Evolutionary conservation across 495 filamentous ascomycete genomes (phyloP), one percentile per base, ranked within the genome.

Genomic region (Chaetomium cochliodes): DNA sequence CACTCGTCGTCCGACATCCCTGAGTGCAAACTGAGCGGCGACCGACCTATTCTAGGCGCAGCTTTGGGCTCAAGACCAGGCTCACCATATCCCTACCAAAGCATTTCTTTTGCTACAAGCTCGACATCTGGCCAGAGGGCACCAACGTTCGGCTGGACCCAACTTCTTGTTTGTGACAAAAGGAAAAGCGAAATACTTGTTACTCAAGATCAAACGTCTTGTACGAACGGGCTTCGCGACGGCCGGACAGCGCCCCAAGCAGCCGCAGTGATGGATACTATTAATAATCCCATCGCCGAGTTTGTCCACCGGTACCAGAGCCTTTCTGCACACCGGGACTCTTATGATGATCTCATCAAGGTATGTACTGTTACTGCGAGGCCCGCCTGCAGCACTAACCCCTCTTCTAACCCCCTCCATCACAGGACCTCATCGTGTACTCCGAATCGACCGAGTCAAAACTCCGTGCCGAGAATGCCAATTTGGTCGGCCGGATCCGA

Each of bases 341-440:
- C 62, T 5, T 73, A 70, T 20, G 72, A 80, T 16, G 62, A 74
- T 26, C 67, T 83, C 42, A 73, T 80, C 55, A 73, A 75, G 67
- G 76, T 75, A 75, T 66, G 76, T 75, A 68, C 46, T 16, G 18
- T 41, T 41, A 2, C 39, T n/a, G 39, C 28, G 28, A 30, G 13
- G 9, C 51, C 51, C 13, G 18, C 33, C 22, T 25, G 22, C 13
- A 41, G 33, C 33, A 49, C 50, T 47, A 66, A 26, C 50, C 59
- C 66, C 30, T 20, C 37, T 18, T 62, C 26, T 58, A 65, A 60
- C 58, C 8, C 12, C 6, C 28, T 30, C 53, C 53, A 22, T 16
- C 70, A 8, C 62, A 84, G 80, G 81, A 82, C 49, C 69, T 82
- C 16, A 60, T 81, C 25, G 57, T 80, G 28, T 80, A 80, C 41